Conservation (phyloP, 2,329 filamentous ascomycete species). For the Macrophomina phaseolina region DNA sequence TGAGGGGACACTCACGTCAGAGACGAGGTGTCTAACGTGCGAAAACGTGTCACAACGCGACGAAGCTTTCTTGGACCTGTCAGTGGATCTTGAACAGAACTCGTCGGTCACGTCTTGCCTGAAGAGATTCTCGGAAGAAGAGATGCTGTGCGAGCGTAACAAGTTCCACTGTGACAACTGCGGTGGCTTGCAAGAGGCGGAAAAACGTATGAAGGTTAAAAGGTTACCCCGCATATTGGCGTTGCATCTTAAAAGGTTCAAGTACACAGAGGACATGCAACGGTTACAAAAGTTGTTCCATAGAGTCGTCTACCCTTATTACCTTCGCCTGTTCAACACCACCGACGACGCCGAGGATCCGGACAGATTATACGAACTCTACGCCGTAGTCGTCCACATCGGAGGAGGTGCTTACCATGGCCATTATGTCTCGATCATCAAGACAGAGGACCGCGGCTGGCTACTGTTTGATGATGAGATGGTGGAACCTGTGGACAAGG, state of each 20-base stretch:
- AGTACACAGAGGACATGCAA: constrained; percentile 95
- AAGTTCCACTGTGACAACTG: constrained; percentile 99
- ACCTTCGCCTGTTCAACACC: constrained; percentile 95
- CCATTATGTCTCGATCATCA: constrained; percentile 97
- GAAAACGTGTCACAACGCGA: constrained; percentile 95
- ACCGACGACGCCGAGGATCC: constrained; percentile 94
- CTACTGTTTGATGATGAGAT: constrained; percentile 97
- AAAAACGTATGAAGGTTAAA: constrained; percentile 99
- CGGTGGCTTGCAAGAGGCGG: constrained; percentile 93
- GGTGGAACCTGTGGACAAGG: constrained; percentile 96
- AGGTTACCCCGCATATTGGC: constrained; percentile 88
- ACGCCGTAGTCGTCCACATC: constrained; percentile 96
- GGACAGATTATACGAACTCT: constrained; percentile 92
- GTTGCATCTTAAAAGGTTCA: constrained; percentile 94
- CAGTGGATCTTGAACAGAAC: constrained; percentile 93
- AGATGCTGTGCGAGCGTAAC: constrained; percentile 98
- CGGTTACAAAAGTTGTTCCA: constrained; percentile 96
- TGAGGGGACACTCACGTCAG: constrained; percentile 90
- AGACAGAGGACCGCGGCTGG: constrained; percentile 95
- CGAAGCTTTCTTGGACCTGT: constrained; percentile 93
- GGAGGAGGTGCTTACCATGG: constrained; percentile 96
- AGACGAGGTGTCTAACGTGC: constrained; percentile 95
- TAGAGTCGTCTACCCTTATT: constrained; percentile 94
- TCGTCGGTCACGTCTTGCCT: constrained; percentile 95
- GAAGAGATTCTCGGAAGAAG: constrained; percentile 94